phyloP scores from a whole-genome alignment of 495 filamentous ascomycete species.

The Tuber aestivum region DNA sequence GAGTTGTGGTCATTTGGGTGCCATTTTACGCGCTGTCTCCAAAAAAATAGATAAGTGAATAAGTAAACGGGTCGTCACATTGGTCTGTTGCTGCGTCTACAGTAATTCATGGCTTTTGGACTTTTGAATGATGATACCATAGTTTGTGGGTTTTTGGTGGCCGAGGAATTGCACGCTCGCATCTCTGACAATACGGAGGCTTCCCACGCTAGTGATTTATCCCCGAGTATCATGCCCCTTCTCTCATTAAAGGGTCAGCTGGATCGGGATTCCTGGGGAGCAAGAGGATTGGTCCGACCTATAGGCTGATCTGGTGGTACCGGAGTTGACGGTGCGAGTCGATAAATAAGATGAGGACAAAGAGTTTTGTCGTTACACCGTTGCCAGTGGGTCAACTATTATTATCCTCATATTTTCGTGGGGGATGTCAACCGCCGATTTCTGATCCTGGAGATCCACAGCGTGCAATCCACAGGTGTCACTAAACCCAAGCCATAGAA shows the following conservation, averaged over 20 bases:
- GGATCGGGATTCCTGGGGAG: not conserved
- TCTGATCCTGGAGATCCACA: not conserved
- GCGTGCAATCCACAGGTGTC: not conserved
- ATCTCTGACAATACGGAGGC: not conserved
- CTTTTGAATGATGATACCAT: too few relatives aligned
- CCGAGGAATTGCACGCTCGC: too few relatives aligned
- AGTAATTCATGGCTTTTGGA: too few relatives aligned
- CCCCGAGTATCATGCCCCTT: not conserved
- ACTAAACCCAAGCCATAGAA: not conserved
- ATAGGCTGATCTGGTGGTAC: not conserved
- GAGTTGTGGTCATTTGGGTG: too few relatives aligned
- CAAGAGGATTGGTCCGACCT: not conserved
- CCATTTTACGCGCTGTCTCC: too few relatives aligned
- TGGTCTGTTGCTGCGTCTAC: too few relatives aligned
- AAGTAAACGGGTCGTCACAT: too few relatives aligned
- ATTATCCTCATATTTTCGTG: not conserved
- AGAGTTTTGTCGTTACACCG: not conserved
- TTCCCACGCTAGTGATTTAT: not conserved
- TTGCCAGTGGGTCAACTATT: not conserved
- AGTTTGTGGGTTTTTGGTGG: not conserved
- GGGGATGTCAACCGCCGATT: constrained; percentile 1
- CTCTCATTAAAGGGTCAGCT: not conserved
- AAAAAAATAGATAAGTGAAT: too few relatives aligned
- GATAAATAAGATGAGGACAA: not conserved
- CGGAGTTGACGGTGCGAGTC: not conserved